A percentile compares a stretch with the other conserved stretches of the same genome.
Evolutionary conservation across 225 moss, liverwort and hornwort species (phyloP).

Genomic region (Polytrichum commune): DNA sequence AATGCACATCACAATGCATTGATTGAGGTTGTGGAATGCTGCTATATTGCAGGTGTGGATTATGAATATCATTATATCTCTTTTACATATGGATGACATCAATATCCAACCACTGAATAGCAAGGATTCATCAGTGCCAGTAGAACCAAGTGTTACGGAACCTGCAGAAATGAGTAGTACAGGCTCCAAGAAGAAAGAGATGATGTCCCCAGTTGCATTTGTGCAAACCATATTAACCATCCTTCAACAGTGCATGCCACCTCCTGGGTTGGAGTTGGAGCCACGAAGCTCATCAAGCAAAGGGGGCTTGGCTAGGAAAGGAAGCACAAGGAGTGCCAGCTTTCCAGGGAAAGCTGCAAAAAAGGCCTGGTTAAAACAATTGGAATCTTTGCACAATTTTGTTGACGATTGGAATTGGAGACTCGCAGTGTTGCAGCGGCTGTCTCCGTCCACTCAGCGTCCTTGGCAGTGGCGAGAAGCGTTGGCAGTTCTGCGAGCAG

Average conservation of each 20-base stretch:
- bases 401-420: slow-evolving; percentile 98
- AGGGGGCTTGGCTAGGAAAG: slow-evolving; percentile 38
- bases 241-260: slow-evolving; percentile 71
- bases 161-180: slow-evolving; percentile 26
- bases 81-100: slow-evolving; percentile 79
- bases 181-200: slow-evolving; percentile 36
- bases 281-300: slow-evolving; percentile 56
- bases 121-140: slow-evolving; percentile 27
- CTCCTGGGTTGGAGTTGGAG: slow-evolving; percentile 55
- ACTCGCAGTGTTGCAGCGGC: slow-evolving; percentile 70
- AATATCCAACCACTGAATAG: slow-evolving; percentile 27
- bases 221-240: slow-evolving; percentile 57
- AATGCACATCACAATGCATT: not conserved
- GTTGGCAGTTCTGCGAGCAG: slow-evolving; percentile 72
- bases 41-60: slow-evolving; percentile 75
- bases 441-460: slow-evolving; percentile 67
- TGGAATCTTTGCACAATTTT: slow-evolving; percentile 58
- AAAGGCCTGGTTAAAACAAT: slow-evolving; percentile 70
- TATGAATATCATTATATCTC: slow-evolving; percentile 72
- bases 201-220: slow-evolving; percentile 54
- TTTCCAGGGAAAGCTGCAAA: slow-evolving; percentile 71
- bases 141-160: slow-evolving; percentile 30
- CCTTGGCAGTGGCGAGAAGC: slow-evolving; percentile 96
- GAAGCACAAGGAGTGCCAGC: slow-evolving; percentile 28
- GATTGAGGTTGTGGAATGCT: not conserved